Evolutionary conservation across 192 early-diverging fungal genomes (phyloP), one percentile per base, ranked within the genome.

Genomic region (Coemansia sp.): DNA sequence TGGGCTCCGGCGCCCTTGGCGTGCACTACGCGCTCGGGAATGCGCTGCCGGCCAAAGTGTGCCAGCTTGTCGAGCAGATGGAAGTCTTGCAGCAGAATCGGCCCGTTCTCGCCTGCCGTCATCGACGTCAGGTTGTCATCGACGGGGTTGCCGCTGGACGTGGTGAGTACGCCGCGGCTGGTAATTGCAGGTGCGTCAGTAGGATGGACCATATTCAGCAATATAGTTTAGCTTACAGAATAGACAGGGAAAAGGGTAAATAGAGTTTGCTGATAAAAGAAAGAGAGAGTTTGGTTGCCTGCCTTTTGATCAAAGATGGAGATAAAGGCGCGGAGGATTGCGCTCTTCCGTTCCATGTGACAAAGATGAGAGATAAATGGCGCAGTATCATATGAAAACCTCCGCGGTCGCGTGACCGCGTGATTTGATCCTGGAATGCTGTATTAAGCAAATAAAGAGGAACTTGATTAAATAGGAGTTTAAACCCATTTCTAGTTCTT

Each of bases 1-100:
- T 91, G 89, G 21, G 91, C 92, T 41, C 90, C 92, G 62, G 87
- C 86, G 52, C 91, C 92, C 79, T 90, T 88, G 73, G 92, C 92
- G 67, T 94, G 91, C 49, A 94, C 92, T 49, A 93, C 92, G 70
- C 92, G 85, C 78, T 93, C 91, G 53, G 91, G 91, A 51, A 91
- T 91, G 70, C 91, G 86, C 76, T 93, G 90, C 57, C 90, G 87
- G 82, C 91, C 90, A 84, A 93, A 93, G 76, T 90, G 90, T 66
- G 89, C 77, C 48, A 92, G 82, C 70, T 90, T 91, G 75, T 93
- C 90, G 66, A 92, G 85, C 48, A 90, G 77, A 49, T 87, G 84
- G 57, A 91, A 89, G 70, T 93, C 92, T 68, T 90, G 85, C 50
- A 92, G 53, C 17, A 89, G 69, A 35, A 89, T 72, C 15, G 90